Conservation (phyloP, 129 eudicot species). For the Flaveria brownii region DNA sequence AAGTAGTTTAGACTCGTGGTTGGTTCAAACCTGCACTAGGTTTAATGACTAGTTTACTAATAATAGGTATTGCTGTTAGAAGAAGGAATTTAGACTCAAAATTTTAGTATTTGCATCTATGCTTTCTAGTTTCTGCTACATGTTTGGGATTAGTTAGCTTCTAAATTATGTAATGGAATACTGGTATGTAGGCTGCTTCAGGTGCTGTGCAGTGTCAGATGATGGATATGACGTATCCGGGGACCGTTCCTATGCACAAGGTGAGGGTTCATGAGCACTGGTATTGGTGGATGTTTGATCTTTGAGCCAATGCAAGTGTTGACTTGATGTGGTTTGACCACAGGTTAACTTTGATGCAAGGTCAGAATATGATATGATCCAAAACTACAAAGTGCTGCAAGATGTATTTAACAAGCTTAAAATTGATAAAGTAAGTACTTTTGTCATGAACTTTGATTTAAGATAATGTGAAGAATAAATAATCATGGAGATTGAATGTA, state of each 20-base stretch:
- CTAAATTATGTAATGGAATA: not conserved
- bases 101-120: not conserved
- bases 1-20: not conserved
- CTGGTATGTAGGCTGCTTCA: constrained; percentile 68
- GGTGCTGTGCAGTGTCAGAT: constrained; percentile 99
- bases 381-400: constrained; percentile 92
- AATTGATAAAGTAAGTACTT: constrained; percentile 62
- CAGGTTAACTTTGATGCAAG: constrained; percentile 90
- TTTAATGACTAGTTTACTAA: too few relatives aligned
- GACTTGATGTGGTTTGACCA: constrained; percentile 24
- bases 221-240: constrained; percentile 88
- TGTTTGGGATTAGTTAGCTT: constrained; percentile 22
- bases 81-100: not conserved
- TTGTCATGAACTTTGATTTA: not conserved
- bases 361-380: constrained; percentile 95
- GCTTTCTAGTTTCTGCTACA: not conserved
- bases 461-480: not conserved
- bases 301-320: not conserved
- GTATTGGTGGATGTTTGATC: not conserved
- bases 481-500: constrained; percentile 7
- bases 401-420: constrained; percentile 90
- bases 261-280: constrained; percentile 25
- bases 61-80: too few relatives aligned
- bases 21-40: too few relatives aligned
- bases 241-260: constrained; percentile 96